Base-by-base conservation (phyloP, 2,329 filamentous ascomycete genomes). In the Talaromyces sp. region DNA sequence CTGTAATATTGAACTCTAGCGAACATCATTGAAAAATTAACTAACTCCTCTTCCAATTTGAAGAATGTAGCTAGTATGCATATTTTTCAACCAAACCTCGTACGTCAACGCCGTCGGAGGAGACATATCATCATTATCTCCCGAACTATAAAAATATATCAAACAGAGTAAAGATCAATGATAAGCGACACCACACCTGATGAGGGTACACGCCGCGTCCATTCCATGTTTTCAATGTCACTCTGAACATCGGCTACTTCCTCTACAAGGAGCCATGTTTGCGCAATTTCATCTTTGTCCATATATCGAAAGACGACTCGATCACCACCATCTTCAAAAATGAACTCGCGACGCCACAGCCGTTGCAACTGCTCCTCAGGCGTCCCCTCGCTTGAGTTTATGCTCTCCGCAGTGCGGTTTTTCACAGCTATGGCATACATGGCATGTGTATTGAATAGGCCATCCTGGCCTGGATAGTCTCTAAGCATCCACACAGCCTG, bases 391-490 rank as follows among this genome's bases (percentile, higher is more conserved):
- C 31, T 50, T 37, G 59, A 19, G 2, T 61, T 61, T 16, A n/a
- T 50, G n/a, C 31, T 16, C 24, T 61, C 59, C 31, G n/a, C 59
- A 50, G 14, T 27, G 45, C 59, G 59, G 19, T 61, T 61, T 27
- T 14, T 61, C 19, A 48, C 31, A 10, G 59, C 59, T 27, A 61
- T 61, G 8, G 33, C 43, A 50, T 61, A 61, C 27, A 61, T 39
- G 33, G 59, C 33, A 50, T 39, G 41, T 39, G 33, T 61, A 11
- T 39, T 39, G n/a, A 61, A 61, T 19, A 61, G 33, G 24, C 59
- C 59, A 50, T 61, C 59, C 33, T 61, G 59, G 19, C 59, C 59
- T n/a, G 59, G 43, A n/a, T 61, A 61, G 6, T 61, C 59, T 39
- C 27, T 24, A 19, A 61, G 59, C 59, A 61, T 61, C 59, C 45